Percentiles rank a stretch among this genome's conserved stretches.
Conservation (phyloP, 2,329 filamentous ascomycete genomes). For the Davidsoniella neocaledoniae region DNA sequence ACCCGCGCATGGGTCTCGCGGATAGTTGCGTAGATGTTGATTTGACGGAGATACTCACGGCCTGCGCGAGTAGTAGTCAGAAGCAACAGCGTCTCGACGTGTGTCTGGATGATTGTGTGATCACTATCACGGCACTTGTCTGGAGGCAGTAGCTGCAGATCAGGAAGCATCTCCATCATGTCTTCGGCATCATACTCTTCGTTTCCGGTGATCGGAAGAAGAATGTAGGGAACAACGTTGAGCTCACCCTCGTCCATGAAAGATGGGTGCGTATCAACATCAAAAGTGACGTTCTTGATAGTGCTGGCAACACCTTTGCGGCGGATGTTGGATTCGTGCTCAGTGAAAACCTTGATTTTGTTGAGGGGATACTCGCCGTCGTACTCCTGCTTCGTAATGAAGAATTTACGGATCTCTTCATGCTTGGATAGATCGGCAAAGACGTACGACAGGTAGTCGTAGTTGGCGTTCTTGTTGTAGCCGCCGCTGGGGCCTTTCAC, state of each 20-base stretch:
- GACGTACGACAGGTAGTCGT: constrained; percentile 83
- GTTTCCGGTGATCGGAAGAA: constrained; percentile 72
- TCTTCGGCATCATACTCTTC: constrained; percentile 86
- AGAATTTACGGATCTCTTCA: constrained; percentile 55
- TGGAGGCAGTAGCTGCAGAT: constrained; percentile 73
- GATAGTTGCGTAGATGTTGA: constrained; percentile 79
- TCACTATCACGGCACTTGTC: constrained; percentile 79
- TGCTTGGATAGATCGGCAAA: constrained; percentile 87
- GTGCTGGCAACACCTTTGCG: constrained; percentile 89
- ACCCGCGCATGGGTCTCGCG: constrained; percentile 69
- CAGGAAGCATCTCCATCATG: constrained; percentile 68
- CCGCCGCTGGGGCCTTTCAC: constrained; percentile 73
- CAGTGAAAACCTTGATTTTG: constrained; percentile 88
- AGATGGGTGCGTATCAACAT: constrained; percentile 51
- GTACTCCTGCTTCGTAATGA: constrained; percentile 56
- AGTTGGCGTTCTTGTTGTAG: constrained; percentile 75
- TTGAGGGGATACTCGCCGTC: constrained; percentile 75
- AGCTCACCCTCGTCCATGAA: constrained; percentile 57
- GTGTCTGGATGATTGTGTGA: constrained; percentile 59
- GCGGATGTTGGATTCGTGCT: constrained; percentile 67
- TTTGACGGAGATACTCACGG: constrained; percentile 53
- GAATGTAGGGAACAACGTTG: constrained; percentile 72
- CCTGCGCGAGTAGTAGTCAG: constrained; percentile 63
- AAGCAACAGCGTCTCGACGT: constrained; percentile 75
- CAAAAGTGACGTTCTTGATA: constrained; percentile 87